phyloP scores from a whole-genome alignment of 2,329 filamentous ascomycete species.

The Sarocladium oryzae region DNA sequence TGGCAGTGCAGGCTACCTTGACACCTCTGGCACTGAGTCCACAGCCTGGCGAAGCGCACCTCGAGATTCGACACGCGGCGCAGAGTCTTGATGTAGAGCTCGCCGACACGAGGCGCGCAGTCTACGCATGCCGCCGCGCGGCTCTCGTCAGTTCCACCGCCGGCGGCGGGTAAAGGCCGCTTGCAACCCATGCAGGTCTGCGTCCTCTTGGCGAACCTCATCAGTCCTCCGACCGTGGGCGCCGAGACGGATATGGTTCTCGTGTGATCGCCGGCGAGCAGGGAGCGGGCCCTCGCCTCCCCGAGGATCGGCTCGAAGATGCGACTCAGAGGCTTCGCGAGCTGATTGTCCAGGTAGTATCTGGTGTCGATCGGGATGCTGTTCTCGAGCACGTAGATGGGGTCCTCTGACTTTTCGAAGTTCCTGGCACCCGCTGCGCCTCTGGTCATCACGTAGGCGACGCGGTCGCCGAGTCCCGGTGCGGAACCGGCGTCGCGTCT shows the following conservation, averaged over 20 bases:
- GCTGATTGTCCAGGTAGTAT: conserved; percentile 97
- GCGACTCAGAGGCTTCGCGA: conserved; percentile 85
- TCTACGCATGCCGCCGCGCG: conserved; percentile 82
- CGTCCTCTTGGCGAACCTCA: conserved; percentile 98
- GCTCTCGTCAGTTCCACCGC: conserved; percentile 69
- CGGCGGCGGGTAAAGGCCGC: conserved; percentile 89
- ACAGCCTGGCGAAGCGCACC: conserved; percentile 83
- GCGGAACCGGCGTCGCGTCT: conserved; percentile 95
- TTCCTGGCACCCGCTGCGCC: conserved; percentile 85
- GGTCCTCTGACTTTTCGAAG: conserved; percentile 95
- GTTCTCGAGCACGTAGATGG: conserved; percentile 93
- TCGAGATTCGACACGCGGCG: conserved; percentile 87
- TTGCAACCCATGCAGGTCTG: conserved; percentile 99
- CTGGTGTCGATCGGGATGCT: conserved; percentile 97
- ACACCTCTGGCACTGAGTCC: conserved; percentile 97
- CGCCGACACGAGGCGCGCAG: conserved; percentile 77
- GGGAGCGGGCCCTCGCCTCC: conserved; percentile 78
- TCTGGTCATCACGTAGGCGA: conserved; percentile 97
- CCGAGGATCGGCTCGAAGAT: conserved; percentile 98
- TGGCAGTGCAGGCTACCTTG: conserved; percentile 98
- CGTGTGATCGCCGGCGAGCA: conserved; percentile 90
- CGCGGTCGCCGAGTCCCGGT: conserved; percentile 86
- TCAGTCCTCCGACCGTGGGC: conserved; percentile 83
- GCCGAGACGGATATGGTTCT: conserved; percentile 87
- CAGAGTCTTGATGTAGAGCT: conserved; percentile 89